Conservation (phyloP, 176 grass and related monocot species). For the Carex kokanica region DNA sequence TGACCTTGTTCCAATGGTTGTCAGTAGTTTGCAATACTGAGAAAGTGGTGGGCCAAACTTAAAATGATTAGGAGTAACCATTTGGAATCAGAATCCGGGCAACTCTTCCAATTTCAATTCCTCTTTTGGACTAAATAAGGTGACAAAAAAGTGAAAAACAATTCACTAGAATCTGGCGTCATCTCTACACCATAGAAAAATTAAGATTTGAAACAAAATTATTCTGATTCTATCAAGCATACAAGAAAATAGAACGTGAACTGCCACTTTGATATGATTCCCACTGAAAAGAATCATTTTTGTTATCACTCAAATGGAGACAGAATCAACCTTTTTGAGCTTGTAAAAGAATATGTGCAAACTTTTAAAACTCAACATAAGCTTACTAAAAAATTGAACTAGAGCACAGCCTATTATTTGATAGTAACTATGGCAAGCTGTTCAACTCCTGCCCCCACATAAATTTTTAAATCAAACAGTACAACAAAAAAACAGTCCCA, state of each 20-base stretch:
- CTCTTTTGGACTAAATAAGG: neutral
- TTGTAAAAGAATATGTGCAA: neutral
- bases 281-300: neutral
- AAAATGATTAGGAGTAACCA: neutral
- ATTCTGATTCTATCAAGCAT: neutral
- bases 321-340: neutral
- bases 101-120: neutral
- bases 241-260: neutral
- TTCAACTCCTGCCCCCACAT: neutral
- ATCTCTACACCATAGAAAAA: neutral
- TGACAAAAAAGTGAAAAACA: neutral
- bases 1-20: neutral
- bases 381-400: neutral
- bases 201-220: neutral
- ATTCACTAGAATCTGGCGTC: neutral
- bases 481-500: neutral
- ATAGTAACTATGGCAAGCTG: neutral
- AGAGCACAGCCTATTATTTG: neutral
- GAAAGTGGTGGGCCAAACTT: neutral
- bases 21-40: neutral
- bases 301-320: neutral
- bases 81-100: slow-evolving; percentile 12
- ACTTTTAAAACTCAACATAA: neutral
- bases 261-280: slow-evolving; percentile 17
- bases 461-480: neutral